These are phyloP conservation scores for Phaseolus coccineus DNA, from an alignment of 331 rosid species.

Conservation along the genomic window DNA sequence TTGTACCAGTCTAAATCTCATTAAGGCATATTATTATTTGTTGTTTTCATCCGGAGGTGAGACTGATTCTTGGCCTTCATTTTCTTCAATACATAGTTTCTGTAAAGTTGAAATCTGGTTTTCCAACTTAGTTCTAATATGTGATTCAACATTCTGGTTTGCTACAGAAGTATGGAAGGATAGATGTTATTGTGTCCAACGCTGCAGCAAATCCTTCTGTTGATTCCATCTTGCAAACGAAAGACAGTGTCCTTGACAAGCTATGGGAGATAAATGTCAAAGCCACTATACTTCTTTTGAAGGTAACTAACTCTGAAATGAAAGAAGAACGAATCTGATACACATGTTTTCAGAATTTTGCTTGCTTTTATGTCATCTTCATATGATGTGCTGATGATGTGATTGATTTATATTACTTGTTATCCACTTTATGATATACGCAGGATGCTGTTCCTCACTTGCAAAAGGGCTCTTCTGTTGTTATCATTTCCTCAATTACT, in stretches of 20 bases:
- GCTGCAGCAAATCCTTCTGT: conserved; percentile 94
- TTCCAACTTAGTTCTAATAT: conserved; percentile 19
- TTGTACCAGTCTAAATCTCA: conserved; percentile 15
- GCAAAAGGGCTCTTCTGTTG: conserved; percentile 81
- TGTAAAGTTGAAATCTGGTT: background rate
- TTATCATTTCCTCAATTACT: conserved; percentile 82
- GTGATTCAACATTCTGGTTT: conserved; percentile 42
- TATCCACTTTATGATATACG: conserved; percentile 27
- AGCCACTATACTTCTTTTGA: conserved; percentile 81
- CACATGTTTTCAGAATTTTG: conserved; percentile 14
- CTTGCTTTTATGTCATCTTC: background rate
- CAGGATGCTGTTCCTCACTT: conserved; percentile 86
- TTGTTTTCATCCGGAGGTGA: conserved; percentile 11
- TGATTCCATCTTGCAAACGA: conserved; percentile 65
- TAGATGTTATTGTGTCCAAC: conserved; percentile 90
- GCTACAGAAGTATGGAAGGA: conserved; percentile 84
- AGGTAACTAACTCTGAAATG: conserved; percentile 59
- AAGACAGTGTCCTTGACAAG: conserved; percentile 84
- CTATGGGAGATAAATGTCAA: conserved; percentile 96
- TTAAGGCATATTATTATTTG: background rate
- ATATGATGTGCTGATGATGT: conserved; percentile 10
- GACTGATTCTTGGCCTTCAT: conserved; percentile 25
- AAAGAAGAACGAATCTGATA: conserved; percentile 4
- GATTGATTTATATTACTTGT: background rate
- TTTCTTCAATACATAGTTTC: background rate